Evolutionary conservation across 345 rosid species (phyloP).

Genomic region (Linum trigynum): DNA sequence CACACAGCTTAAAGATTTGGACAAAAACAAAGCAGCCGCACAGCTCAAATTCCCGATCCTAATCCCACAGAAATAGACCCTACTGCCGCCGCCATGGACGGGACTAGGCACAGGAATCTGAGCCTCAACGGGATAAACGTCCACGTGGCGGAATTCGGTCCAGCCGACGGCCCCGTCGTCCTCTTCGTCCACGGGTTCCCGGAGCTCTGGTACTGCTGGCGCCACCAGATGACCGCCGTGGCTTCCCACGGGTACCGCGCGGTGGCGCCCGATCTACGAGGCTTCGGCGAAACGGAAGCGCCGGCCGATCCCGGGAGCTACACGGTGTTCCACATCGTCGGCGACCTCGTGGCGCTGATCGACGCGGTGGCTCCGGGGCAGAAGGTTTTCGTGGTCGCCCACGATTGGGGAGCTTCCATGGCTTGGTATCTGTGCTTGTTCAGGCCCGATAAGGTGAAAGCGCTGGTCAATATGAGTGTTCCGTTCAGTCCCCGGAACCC

Average conservation of each 20-base stretch:
- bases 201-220: constrained; percentile 30
- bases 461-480: constrained; percentile 51
- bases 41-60: neutral
- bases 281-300: constrained; percentile 27
- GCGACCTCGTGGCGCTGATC: constrained; percentile 35
- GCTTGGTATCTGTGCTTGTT: constrained; percentile 55
- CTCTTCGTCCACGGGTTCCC: constrained; percentile 30
- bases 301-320: constrained; percentile 12
- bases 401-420: constrained; percentile 63
- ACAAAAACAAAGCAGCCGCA: neutral
- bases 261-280: constrained; percentile 31
- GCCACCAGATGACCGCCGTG: constrained; percentile 27
- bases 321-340: constrained; percentile 17
- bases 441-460: constrained; percentile 56
- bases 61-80: neutral
- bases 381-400: constrained; percentile 53
- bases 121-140: constrained; percentile 20
- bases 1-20: no score
- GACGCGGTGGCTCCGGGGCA: constrained; percentile 35
- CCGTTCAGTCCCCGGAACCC: constrained; percentile 16
- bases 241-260: constrained; percentile 27
- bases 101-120: constrained; percentile 13
- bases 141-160: constrained; percentile 22
- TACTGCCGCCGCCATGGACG: neutral
- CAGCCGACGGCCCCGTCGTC: constrained; percentile 16